A percentile compares a stretch with the other conserved stretches of the same genome.
phyloP scores from a whole-genome alignment of 306 rosid genomes.

The Potentilla sterilis region DNA sequence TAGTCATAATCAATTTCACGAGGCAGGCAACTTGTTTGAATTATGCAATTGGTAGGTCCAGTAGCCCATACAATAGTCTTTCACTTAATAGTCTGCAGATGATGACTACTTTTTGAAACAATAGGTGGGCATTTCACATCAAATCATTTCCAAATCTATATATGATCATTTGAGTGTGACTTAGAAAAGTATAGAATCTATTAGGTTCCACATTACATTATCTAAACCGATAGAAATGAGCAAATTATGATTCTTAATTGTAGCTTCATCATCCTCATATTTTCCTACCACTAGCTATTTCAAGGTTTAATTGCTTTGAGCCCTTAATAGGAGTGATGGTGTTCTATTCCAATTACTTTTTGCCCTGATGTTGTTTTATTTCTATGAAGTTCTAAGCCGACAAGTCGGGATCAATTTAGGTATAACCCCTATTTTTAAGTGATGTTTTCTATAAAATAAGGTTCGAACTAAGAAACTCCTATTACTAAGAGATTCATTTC shows the following conservation, averaged over 20 bases:
- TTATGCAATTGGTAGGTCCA: conserved; percentile 37
- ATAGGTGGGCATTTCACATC: conserved; percentile 58
- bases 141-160: conserved; percentile 50
- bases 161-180: conserved; percentile 26
- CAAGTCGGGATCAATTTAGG: too few relatives aligned
- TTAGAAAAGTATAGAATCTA: neutral
- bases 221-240: neutral
- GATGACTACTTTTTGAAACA: conserved; percentile 31
- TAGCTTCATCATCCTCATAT: neutral
- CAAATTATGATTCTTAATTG: neutral
- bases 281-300: neutral
- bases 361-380: neutral
- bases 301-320: too few relatives aligned
- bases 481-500: too few relatives aligned
- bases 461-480: too few relatives aligned
- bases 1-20: conserved; percentile 39
- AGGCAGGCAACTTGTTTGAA: conserved; percentile 56
- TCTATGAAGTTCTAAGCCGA: too few relatives aligned
- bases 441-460: too few relatives aligned
- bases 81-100: conserved; percentile 18
- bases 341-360: neutral
- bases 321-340: neutral
- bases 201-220: neutral
- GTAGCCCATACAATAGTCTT: conserved; percentile 10
- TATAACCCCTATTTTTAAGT: too few relatives aligned